Evolutionary conservation across 345 rosid species (phyloP), one percentile per base, ranked within the genome.

Genomic region (Euphorbia pulcherrima): DNA sequence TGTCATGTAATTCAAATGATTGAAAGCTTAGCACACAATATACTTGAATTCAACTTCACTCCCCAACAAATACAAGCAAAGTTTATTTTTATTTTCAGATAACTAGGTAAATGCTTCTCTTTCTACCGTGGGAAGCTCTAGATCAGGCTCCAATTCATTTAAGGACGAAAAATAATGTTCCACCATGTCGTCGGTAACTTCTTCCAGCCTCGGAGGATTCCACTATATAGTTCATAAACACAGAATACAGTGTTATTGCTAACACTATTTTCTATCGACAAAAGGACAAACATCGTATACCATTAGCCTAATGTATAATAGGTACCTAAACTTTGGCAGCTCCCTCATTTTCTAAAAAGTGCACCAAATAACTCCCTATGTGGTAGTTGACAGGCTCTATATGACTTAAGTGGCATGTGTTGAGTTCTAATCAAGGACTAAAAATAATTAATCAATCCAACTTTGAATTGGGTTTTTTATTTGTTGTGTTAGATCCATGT

Each of bases 181-280:
- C 69, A 95, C 88, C 97, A 90, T 92, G 81, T 88, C 93, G 18
- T 83, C 73, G 0, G 87, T 75, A 53, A 95, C 97, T 23, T 82
- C 81, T 64, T 84, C 90, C 73, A 95, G 75, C 54, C 79, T 78
- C 2, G 93, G 86, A 60, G 97, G 97, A 75, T 82, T 71, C 97
- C 99, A 92, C 96, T 92, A 86, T 88, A 84, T 33, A 39, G 41
- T 60, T 62, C 17, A 41, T 12, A 23, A 8, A 30, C 14, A 53
- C 35, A 68, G 12, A 11, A 23, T 35, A 52, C 13, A 37, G 9
- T 23, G 66, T 29, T 44, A 60, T 30, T 14, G 54, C 51, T 20
- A n/a, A 17, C 21, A 10, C 6, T 10, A 5, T 63, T 40, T 5
- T 52, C 47, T 9, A 53, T 10, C 0, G 12, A 23, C 56, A 52